Evolutionary conservation across 371 early-diverging fungal species (phyloP).

Genomic region (Actinomucor elegans): DNA sequence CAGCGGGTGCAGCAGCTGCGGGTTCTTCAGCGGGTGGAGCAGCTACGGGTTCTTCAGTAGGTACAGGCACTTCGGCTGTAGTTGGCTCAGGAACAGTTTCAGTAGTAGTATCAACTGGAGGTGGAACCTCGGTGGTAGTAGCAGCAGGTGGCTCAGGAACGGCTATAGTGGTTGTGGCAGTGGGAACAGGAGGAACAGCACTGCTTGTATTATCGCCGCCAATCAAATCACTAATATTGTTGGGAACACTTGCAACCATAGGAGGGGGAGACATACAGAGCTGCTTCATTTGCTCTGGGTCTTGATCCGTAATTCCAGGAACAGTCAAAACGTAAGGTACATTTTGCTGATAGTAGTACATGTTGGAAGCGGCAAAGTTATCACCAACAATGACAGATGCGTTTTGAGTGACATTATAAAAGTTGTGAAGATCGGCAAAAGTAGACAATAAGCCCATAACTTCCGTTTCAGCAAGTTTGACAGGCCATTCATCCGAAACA

Average conservation of each 20-base stretch:
- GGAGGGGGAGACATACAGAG: background rate
- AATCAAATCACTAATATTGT: background rate
- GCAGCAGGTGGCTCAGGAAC: background rate
- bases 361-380: slow-evolving; percentile 18
- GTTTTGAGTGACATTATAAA: slow-evolving; percentile 22
- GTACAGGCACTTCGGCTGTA: slow-evolving; percentile 2
- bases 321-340: slow-evolving; percentile 20
- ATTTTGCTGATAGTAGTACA: slow-evolving; percentile 33
- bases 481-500: slow-evolving; percentile 6
- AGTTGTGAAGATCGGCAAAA: background rate
- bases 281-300: background rate
- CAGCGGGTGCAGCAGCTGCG: background rate
- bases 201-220: background rate
- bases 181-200: background rate
- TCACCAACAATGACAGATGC: slow-evolving; percentile 24
- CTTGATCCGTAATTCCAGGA: slow-evolving; percentile 4
- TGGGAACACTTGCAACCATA: background rate
- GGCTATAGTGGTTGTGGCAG: background rate
- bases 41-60: slow-evolving; percentile 2
- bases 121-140: slow-evolving; percentile 1
- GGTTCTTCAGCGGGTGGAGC: background rate
- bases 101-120: slow-evolving; percentile 2
- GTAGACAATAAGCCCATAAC: slow-evolving; percentile 1
- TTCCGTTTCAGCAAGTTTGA: background rate
- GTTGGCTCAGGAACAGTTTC: slow-evolving; percentile 4